These are phyloP conservation scores for Stachybotrys elegans DNA, from an alignment of 2,329 filamentous ascomycete genomes.

Conservation along the genomic window DNA sequence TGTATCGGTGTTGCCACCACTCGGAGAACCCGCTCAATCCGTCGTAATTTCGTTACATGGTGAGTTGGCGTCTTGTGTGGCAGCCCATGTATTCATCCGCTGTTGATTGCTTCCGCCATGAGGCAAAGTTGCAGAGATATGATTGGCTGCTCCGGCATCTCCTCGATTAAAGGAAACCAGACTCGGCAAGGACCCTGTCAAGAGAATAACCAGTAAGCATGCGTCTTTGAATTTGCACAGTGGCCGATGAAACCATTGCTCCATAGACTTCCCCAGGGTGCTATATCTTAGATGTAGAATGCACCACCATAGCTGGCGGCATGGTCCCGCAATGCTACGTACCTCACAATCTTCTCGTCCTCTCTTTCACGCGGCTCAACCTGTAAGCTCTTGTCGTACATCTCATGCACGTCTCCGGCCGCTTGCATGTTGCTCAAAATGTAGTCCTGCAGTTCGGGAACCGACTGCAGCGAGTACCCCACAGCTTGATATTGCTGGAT, in stretches of 20 bases:
- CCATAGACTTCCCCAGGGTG: constrained; percentile 1
- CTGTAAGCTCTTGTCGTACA: constrained; percentile 95
- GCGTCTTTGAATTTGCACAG: constrained; percentile 6
- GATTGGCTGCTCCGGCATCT: too few species aligned
- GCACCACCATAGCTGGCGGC: constrained; percentile 15
- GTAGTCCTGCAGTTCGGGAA: constrained; percentile 91
- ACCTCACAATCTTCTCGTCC: constrained; percentile 99
- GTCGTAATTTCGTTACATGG: too few species aligned
- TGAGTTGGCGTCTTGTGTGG: too few species aligned
- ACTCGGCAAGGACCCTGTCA: constrained; percentile 54
- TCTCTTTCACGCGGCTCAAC: constrained; percentile 94
- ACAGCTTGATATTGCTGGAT: constrained; percentile 99
- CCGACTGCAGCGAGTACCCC: constrained; percentile 85
- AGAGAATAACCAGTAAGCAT: constrained; percentile 10
- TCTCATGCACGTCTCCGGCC: constrained; percentile 94
- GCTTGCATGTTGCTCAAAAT: constrained; percentile 95
- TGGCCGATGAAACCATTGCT: constrained; percentile 15
- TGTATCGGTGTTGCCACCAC: too few species aligned
- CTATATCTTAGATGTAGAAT: too few species aligned
- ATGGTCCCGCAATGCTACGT: constrained; percentile 35
- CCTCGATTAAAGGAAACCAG: constrained; percentile 49
- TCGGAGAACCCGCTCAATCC: too few species aligned
- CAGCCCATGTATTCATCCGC: too few species aligned
- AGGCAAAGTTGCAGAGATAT: too few species aligned
- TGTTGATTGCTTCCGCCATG: too few species aligned